A percentile compares a stretch with the other conserved stretches of the same genome.
phyloP scores from a whole-genome alignment of 345 rosid species.

The Eucalyptus pauciflora region DNA sequence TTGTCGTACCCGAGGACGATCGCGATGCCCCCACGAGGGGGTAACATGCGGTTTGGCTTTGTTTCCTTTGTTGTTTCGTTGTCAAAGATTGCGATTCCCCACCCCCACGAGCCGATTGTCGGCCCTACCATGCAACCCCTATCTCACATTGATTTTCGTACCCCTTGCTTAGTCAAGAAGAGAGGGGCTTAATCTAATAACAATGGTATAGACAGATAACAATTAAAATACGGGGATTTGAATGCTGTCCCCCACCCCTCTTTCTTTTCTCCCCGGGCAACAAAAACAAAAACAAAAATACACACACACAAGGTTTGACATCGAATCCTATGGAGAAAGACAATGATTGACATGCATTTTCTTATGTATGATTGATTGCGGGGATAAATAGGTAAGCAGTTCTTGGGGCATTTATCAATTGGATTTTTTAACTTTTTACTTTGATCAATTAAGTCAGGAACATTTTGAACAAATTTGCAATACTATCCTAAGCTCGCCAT shows the following conservation, averaged over 20 bases:
- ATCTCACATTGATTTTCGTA: neutral
- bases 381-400: neutral
- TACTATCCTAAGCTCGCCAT: neutral
- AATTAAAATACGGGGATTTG: neutral
- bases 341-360: neutral
- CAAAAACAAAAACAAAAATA: neutral
- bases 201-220: neutral
- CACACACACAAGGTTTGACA: neutral
- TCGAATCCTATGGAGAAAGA: neutral
- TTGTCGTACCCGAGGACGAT: slow-evolving; percentile 25
- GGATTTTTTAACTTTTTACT: neutral
- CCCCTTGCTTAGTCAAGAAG: neutral
- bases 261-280: too few species aligned
- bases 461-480: neutral
- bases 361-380: neutral
- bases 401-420: neutral
- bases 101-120: neutral
- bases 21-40: slow-evolving; percentile 40
- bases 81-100: neutral
- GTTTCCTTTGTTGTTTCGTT: neutral
- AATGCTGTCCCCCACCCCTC: neutral
- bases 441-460: neutral
- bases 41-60: slow-evolving; percentile 25
- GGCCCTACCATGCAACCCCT: neutral
- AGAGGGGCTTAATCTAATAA: neutral